Conservation (phyloP, 331 rosid species). For the Quercus tomentella region DNA sequence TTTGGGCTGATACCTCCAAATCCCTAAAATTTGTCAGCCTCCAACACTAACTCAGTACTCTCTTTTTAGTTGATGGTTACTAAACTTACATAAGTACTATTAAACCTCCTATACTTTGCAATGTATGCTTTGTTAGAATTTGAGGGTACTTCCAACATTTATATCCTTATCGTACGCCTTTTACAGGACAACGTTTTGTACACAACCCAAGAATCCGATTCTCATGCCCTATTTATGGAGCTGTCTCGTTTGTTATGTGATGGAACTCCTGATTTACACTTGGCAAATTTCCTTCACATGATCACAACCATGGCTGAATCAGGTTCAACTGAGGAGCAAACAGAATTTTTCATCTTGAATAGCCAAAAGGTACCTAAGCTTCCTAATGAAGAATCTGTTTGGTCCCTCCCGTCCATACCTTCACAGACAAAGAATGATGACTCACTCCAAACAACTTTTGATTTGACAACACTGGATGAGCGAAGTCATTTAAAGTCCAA, state of each 20-base stretch:
- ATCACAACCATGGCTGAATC: slow-evolving; percentile 74
- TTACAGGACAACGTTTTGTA: slow-evolving; percentile 66
- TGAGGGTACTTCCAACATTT: not conserved
- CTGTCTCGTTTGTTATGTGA: slow-evolving; percentile 62
- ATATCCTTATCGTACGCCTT: not conserved
- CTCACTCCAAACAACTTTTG: slow-evolving; percentile 18
- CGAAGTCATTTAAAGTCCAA: slow-evolving; percentile 32
- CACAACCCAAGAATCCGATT: slow-evolving; percentile 51
- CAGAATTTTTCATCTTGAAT: slow-evolving; percentile 58
- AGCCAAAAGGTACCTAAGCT: slow-evolving; percentile 68
- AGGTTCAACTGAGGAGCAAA: slow-evolving; percentile 64
- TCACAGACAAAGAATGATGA: slow-evolving; percentile 28
- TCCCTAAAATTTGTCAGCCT: too few species aligned
- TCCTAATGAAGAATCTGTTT: slow-evolving; percentile 69
- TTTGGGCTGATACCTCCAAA: too few species aligned
- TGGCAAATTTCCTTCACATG: slow-evolving; percentile 89
- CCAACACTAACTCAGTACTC: too few species aligned
- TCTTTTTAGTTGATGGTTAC: too few species aligned
- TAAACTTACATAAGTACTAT: too few species aligned
- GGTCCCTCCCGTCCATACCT: slow-evolving; percentile 46
- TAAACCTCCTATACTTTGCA: too few species aligned
- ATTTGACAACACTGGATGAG: slow-evolving; percentile 21
- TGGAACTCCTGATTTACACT: slow-evolving; percentile 58
- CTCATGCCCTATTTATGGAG: slow-evolving; percentile 81
- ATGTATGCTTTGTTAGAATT: too few species aligned